Evolutionary conservation across 257 asterid species (phyloP), one percentile per base, ranked within the genome.

Genomic region (Avicennia marina): DNA sequence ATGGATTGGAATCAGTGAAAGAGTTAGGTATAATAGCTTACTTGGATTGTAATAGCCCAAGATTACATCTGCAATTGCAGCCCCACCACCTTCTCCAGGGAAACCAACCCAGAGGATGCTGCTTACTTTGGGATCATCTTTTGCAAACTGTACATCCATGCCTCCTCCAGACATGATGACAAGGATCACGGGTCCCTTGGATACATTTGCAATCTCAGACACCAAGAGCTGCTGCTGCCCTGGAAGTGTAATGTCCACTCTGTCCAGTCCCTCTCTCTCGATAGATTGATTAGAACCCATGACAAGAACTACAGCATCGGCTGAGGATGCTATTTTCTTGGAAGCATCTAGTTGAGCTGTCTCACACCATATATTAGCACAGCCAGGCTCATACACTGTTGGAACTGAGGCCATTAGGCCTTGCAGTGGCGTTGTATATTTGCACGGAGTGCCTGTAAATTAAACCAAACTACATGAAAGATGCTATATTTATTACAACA

Each of bases 61-160:
- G 0, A 85, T 43, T 0, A 85, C 80, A 33, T 91, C 93, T 0
- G 96, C 87, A 17, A 88, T 56, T 2, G 96, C 98, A 16, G 84
- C 93, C 20, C 96, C 96, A 25, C 96, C 98, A 13, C 89, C 95
- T 68, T 91, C 94, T 1, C 98, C 98, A 0, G 98, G 98, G 71
- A 76, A 91, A 2, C 95, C 98, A 58, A 77, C 94, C 95, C 98
- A 91, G 9, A 91, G 47, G 20, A 88, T 88, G 84, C 95, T 87
- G 0, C 81, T 73, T 8, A 88, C 53, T 62, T 78, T 85, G 0
- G 90, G 93, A 52, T 81, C 71, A 15, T 79, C 85, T 20, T 83
- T 82, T 0, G 96, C 95, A 43, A 85, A 88, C 52, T 76, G 81
- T 7, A 87, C 72, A 44, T 90, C 98, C 90, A 85, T 73, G 1